Conservation (phyloP, 1,284 basidiomycete species). For the Puccinia coronata region DNA sequence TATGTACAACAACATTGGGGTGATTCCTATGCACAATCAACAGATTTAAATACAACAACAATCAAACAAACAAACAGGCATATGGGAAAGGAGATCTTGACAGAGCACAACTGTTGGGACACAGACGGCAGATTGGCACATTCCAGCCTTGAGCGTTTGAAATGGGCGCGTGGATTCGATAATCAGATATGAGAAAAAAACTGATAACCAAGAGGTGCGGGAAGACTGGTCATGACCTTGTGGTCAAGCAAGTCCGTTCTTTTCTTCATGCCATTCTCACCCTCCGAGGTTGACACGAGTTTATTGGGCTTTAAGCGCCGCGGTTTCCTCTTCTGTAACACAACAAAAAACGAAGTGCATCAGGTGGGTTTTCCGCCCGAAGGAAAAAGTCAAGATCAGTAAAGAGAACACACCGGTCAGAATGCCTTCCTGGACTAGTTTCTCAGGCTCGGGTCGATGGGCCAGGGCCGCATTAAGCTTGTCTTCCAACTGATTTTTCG, state of each 20-base stretch:
- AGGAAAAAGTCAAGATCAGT: not conserved
- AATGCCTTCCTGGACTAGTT: slow-evolving; percentile 73
- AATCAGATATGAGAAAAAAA: no score
- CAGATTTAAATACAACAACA: not conserved
- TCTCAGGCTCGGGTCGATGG: slow-evolving; percentile 68
- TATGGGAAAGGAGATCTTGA: not conserved
- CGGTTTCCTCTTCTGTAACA: slow-evolving; percentile 25
- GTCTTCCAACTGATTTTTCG: slow-evolving; percentile 72
- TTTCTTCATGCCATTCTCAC: no score
- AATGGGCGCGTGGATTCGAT: no score
- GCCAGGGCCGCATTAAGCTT: slow-evolving; percentile 70
- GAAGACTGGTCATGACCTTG: not conserved
- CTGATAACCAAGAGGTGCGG: not conserved
- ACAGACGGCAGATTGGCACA: not conserved
- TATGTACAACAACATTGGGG: not conserved
- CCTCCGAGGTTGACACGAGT: not conserved
- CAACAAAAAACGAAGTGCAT: not conserved
- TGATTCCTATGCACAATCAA: not conserved
- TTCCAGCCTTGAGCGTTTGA: not conserved
- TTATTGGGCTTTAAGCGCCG: not conserved
- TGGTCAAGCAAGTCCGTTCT: not conserved
- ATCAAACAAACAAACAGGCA: no score
- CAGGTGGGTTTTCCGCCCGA: not conserved
- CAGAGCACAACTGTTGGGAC: no score
- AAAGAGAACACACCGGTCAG: slow-evolving; percentile 61